These are phyloP conservation scores for Globisporangium canariense DNA, from an alignment of 352 stramenopile genomes.

Conservation along the genomic window DNA sequence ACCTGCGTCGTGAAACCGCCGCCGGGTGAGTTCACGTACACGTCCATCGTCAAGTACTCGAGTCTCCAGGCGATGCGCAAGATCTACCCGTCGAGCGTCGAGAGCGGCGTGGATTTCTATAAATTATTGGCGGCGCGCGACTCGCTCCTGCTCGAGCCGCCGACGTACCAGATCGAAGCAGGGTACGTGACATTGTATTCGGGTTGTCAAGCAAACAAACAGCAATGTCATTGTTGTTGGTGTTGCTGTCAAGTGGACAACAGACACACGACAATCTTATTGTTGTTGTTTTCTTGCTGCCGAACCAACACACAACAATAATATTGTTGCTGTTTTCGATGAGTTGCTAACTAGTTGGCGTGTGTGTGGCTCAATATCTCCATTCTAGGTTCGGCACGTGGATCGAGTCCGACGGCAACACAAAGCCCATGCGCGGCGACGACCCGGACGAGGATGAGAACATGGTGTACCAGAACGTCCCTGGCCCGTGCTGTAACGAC, in stretches of 20 bases:
- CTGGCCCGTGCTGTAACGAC: slow-evolving; percentile 75
- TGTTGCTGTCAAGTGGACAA: neutral
- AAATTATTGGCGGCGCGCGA: slow-evolving; percentile 73
- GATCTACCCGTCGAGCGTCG: slow-evolving; percentile 64
- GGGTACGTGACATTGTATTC: slow-evolving; percentile 25
- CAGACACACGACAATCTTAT: neutral
- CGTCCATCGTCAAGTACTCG: slow-evolving; percentile 83
- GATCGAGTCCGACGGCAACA: slow-evolving; percentile 82
- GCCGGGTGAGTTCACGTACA: slow-evolving; percentile 74
- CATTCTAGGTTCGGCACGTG: slow-evolving; percentile 61
- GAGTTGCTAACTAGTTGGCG: neutral
- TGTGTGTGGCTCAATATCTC: neutral
- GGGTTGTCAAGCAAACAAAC: neutral
- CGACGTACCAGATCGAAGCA: slow-evolving; percentile 82
- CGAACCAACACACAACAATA: neutral
- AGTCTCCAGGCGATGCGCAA: slow-evolving; percentile 67
- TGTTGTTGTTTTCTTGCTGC: neutral
- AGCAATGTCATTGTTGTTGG: neutral
- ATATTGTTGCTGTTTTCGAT: neutral
- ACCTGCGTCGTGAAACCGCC: slow-evolving; percentile 78
- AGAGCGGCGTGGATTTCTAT: slow-evolving; percentile 72
- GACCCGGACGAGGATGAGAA: slow-evolving; percentile 64
- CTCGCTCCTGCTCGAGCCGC: slow-evolving; percentile 70
- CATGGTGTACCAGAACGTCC: slow-evolving; percentile 71
- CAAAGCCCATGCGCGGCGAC: slow-evolving; percentile 71